A percentile compares a stretch with the other conserved stretches of the same genome.
Evolutionary conservation across 257 asterid genomes (phyloP).

Genomic region (Cinchona pubescens): DNA sequence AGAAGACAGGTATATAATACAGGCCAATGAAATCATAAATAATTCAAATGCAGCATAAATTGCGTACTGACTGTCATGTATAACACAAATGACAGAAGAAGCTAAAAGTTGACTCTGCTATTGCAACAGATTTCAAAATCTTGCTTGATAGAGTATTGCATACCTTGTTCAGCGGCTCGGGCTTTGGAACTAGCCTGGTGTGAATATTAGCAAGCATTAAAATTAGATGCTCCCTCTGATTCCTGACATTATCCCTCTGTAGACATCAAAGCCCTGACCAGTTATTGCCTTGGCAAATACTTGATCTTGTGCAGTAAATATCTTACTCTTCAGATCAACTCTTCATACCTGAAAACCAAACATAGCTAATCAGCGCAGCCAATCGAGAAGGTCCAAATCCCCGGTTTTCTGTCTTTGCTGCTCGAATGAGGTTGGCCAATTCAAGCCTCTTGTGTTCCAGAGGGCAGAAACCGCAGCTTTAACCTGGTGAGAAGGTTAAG

Average conservation of each 20-base stretch:
- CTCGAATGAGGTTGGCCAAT: conserved; percentile 85
- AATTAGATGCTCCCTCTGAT: conserved; percentile 90
- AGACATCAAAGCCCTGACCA: conserved; percentile 22
- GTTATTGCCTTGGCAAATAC: conserved; percentile 21
- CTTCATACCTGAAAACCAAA: conserved; percentile 90
- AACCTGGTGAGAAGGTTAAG: conserved; percentile 44
- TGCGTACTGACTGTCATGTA: conserved; percentile 10
- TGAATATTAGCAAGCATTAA: conserved; percentile 85
- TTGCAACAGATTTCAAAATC: conserved; percentile 15
- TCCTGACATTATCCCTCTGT: conserved; percentile 94
- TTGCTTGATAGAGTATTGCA: conserved; percentile 19
- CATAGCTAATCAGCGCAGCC: conserved; percentile 99
- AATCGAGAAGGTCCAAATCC: conserved; percentile 91
- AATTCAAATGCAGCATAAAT: conserved; percentile 9
- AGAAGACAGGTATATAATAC: not conserved
- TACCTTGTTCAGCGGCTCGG: conserved; percentile 82
- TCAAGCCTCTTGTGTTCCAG: conserved; percentile 58
- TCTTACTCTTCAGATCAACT: conserved; percentile 26
- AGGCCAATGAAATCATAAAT: conserved; percentile 1
- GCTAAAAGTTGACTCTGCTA: conserved; percentile 3
- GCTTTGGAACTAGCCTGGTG: conserved; percentile 83
- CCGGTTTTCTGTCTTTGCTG: conserved; percentile 75
- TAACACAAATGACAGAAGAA: not conserved
- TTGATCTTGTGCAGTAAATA: conserved; percentile 8
- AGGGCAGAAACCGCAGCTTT: conserved; percentile 89